Conservation (phyloP, 2,329 filamentous ascomycete genomes). For the Rhexocercosporidium sp. region DNA sequence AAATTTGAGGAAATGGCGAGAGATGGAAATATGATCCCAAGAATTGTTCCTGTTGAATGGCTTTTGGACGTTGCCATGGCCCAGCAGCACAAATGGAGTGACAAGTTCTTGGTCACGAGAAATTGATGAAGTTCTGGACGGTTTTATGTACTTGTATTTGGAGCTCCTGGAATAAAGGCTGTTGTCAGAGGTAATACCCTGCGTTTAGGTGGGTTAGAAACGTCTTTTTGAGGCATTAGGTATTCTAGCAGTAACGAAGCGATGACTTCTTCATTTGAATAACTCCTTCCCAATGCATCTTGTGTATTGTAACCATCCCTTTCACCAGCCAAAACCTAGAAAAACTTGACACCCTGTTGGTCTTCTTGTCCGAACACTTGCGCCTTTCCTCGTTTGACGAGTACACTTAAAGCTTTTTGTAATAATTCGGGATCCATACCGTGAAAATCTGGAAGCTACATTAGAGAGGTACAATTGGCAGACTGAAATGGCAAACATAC, state of each 20-base stretch:
- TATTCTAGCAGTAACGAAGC: slow-evolving; percentile 15
- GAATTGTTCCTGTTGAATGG: slow-evolving; percentile 88
- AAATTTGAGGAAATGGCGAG: slow-evolving; percentile 81
- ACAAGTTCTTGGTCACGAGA: slow-evolving; percentile 57
- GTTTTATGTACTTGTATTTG: neutral
- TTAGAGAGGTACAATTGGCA: neutral
- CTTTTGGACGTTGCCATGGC: slow-evolving; percentile 87
- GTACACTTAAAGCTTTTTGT: slow-evolving; percentile 75
- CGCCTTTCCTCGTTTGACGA: slow-evolving; percentile 89
- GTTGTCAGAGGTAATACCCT: slow-evolving; percentile 20
- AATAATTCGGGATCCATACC: slow-evolving; percentile 87
- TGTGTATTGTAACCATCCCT: neutral
- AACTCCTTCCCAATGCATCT: slow-evolving; percentile 23
- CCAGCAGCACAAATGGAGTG: slow-evolving; percentile 75
- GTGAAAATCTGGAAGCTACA: slow-evolving; percentile 68
- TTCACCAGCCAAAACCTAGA: slow-evolving; percentile 56
- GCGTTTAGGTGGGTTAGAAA: slow-evolving; percentile 7
- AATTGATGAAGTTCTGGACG: neutral
- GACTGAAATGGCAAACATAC: slow-evolving; percentile 45
- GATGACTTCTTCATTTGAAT: slow-evolving; percentile 4
- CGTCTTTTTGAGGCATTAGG: slow-evolving; percentile 6
- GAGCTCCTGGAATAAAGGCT: neutral
- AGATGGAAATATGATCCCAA: slow-evolving; percentile 78
- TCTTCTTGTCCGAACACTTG: slow-evolving; percentile 93
- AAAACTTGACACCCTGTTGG: slow-evolving; percentile 94